Evolutionary conservation across 768 basidiomycete species (phyloP).

Genomic region (Lyophyllum decastes): DNA sequence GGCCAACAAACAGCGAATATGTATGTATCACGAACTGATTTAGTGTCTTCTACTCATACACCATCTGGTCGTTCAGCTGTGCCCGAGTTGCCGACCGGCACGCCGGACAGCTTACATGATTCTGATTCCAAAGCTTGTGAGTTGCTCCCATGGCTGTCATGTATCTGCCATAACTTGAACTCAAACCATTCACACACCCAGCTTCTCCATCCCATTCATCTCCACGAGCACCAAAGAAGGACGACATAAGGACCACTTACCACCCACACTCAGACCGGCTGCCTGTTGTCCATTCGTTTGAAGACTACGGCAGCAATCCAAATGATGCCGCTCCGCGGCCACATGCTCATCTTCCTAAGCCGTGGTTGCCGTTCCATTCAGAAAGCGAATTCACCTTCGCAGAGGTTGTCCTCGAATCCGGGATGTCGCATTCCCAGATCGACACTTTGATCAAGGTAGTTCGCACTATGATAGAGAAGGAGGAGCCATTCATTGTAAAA

Average conservation of each 20-base stretch:
- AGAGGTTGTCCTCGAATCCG: slow-evolving; percentile 17
- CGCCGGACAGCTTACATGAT: no score
- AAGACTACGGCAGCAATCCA: neutral
- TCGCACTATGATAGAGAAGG: neutral
- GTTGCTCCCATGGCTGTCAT: no score
- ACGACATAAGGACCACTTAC: slow-evolving; percentile 2
- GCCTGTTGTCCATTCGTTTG: neutral
- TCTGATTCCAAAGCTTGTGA: no score
- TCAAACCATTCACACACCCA: no score
- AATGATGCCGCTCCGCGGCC: no score
- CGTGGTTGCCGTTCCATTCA: slow-evolving; percentile 3
- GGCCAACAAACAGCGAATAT: no score
- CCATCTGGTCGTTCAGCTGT: no score
- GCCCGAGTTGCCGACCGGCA: no score
- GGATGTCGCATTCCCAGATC: slow-evolving; percentile 12
- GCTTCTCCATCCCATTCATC: no score
- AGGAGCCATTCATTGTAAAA: slow-evolving; percentile 14
- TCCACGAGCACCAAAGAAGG: neutral
- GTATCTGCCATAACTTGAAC: no score
- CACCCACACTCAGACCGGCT: neutral
- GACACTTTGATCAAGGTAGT: slow-evolving; percentile 9
- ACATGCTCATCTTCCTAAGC: neutral
- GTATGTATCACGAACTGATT: no score
- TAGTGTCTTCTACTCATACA: no score
- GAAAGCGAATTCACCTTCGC: slow-evolving; percentile 10